A percentile compares a stretch with the other conserved stretches of the same genome.
Conservation (phyloP, 768 basidiomycete genomes). For the Boletus insuetus region DNA sequence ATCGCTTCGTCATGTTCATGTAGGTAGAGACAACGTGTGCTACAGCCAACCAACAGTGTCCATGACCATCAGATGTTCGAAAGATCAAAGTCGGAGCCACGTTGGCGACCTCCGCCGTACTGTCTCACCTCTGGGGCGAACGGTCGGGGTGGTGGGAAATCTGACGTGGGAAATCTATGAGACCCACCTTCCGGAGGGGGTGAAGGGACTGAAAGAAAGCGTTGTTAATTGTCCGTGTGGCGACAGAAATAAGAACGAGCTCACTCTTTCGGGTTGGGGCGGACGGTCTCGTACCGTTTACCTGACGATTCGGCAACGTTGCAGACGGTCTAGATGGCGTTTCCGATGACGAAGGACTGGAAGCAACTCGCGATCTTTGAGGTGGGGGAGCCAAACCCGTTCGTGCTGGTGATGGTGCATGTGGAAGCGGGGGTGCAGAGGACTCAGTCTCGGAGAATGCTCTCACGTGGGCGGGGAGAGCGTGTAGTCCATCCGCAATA, state of each 20-base stretch:
- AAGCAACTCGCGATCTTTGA: constrained; percentile 24
- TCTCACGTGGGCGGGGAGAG: constrained; percentile 37
- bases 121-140: constrained; percentile 49
- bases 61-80: constrained; percentile 28
- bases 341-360: constrained; percentile 23
- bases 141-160: constrained; percentile 74
- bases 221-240: constrained; percentile 8
- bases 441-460: constrained; percentile 45
- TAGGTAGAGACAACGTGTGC: background rate
- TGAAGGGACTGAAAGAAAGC: constrained; percentile 42
- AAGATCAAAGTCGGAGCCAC: constrained; percentile 72
- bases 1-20: background rate
- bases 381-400: constrained; percentile 20
- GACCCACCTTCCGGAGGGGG: constrained; percentile 63
- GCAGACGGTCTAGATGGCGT: constrained; percentile 12
- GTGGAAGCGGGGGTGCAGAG: constrained; percentile 31
- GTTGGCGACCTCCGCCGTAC: constrained; percentile 64
- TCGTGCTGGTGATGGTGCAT: constrained; percentile 30
- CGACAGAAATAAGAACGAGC: constrained; percentile 14
- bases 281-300: constrained; percentile 33
- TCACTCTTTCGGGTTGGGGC: constrained; percentile 49
- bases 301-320: constrained; percentile 15
- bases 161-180: constrained; percentile 72
- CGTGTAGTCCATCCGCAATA: constrained; percentile 26
- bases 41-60: background rate